Percentiles rank a stretch among this genome's conserved stretches.
These are phyloP conservation scores for Neoscytalidium dimidiatum DNA, from an alignment of 2,329 filamentous ascomycete genomes.

Conservation along the genomic window DNA sequence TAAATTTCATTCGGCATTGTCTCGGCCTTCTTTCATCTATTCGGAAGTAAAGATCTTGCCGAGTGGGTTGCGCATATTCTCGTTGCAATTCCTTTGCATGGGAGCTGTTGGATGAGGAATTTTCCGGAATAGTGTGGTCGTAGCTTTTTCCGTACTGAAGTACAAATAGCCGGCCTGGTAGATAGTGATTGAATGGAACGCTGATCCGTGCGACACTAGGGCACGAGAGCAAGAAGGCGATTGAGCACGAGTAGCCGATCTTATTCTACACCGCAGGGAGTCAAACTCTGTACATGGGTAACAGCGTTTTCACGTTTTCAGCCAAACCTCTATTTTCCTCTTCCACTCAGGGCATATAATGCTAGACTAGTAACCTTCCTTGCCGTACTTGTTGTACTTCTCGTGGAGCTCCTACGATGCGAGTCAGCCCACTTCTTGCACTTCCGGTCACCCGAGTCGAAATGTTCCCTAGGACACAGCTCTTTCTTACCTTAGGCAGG, in stretches of 20 bases:
- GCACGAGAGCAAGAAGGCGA: not conserved
- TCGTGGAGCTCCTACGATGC: slow-evolving; percentile 79
- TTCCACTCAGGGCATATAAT: not conserved
- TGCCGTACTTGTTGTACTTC: slow-evolving; percentile 99
- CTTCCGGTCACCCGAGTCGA: not conserved
- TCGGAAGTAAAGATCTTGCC: no score
- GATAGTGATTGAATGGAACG: no score
- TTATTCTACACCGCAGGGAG: slow-evolving; percentile 20
- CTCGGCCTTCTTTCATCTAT: no score
- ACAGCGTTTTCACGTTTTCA: not conserved
- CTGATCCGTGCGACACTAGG: not conserved
- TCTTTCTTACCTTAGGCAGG: slow-evolving; percentile 65
- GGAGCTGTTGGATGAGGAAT: no score
- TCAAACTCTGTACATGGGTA: slow-evolving; percentile 18
- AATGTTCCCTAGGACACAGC: not conserved
- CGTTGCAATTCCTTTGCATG: no score
- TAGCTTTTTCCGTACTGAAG: no score
- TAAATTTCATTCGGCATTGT: no score
- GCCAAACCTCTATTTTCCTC: slow-evolving; percentile 11
- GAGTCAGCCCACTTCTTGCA: not conserved
- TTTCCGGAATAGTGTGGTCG: no score
- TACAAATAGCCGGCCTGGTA: no score
- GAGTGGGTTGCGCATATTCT: no score
- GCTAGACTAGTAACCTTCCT: slow-evolving; percentile 73
- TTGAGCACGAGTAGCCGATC: not conserved